These are phyloP conservation scores for Schizochytrium sp. DNA, from an alignment of 108 stramenopile species.

Conservation along the genomic window DNA sequence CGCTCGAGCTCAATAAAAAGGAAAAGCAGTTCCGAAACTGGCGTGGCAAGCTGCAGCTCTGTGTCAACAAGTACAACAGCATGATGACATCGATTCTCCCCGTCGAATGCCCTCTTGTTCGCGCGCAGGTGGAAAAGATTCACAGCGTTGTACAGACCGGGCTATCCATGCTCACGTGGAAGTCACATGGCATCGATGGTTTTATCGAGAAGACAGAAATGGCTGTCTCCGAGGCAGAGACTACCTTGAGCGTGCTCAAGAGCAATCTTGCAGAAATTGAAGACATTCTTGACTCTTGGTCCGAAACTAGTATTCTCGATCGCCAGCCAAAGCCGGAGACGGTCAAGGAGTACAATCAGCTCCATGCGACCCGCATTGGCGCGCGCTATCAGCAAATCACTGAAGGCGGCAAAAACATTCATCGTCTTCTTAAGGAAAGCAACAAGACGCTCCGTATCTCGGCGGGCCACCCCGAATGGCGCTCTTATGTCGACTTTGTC, in stretches of 20 bases:
- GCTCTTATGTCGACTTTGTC: slow-evolving; percentile 68
- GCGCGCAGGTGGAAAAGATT: slow-evolving; percentile 65
- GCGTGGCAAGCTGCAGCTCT: slow-evolving; percentile 74
- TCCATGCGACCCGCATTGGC: slow-evolving; percentile 44
- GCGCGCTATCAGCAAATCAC: slow-evolving; percentile 59
- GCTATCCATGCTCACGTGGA: slow-evolving; percentile 63
- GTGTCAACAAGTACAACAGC: slow-evolving; percentile 73
- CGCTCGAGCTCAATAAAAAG: slow-evolving; percentile 64
- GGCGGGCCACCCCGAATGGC: slow-evolving; percentile 68
- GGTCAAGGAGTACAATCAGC: slow-evolving; percentile 66
- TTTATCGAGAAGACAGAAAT: slow-evolving; percentile 65
- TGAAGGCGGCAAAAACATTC: slow-evolving; percentile 65
- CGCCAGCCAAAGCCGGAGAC: slow-evolving; percentile 71
- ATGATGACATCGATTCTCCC: slow-evolving; percentile 64
- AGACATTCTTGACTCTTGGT: slow-evolving; percentile 50
- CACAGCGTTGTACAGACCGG: slow-evolving; percentile 58
- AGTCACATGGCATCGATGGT: slow-evolving; percentile 52
- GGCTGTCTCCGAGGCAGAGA: slow-evolving; percentile 58
- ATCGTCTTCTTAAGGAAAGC: slow-evolving; percentile 60
- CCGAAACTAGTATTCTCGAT: slow-evolving; percentile 55
- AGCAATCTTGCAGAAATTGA: slow-evolving; percentile 56
- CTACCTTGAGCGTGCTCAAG: slow-evolving; percentile 65
- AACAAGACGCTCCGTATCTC: slow-evolving; percentile 59
- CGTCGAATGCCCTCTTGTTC: slow-evolving; percentile 70
- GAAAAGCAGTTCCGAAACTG: slow-evolving; percentile 68